These are phyloP conservation scores for Ustilago curta DNA, from an alignment of 1,284 basidiomycete genomes.

Conservation along the genomic window DNA sequence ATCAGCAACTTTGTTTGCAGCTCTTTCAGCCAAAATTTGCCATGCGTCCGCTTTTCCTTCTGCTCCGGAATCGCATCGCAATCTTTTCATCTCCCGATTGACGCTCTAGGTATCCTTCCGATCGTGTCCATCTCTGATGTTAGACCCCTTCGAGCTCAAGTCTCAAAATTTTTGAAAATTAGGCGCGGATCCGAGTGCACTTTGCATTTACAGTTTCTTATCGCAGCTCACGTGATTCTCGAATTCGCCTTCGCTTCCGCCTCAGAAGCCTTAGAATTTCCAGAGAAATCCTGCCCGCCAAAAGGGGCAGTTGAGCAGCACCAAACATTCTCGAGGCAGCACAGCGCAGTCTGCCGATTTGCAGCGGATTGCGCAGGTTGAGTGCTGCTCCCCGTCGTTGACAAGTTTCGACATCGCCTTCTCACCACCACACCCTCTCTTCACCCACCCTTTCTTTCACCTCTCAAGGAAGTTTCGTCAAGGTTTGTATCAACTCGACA, in stretches of 20 bases:
- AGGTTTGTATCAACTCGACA: slow-evolving; percentile 34
- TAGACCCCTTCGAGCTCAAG: not conserved
- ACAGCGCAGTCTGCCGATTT: too few species aligned
- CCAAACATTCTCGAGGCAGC: too few species aligned
- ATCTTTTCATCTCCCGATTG: slow-evolving; percentile 4
- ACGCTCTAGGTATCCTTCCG: too few species aligned
- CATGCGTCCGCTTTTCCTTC: too few species aligned
- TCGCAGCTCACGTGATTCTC: not conserved
- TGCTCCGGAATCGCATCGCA: not conserved
- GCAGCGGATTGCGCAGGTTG: too few species aligned
- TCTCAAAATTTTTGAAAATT: too few species aligned
- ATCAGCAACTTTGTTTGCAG: not conserved
- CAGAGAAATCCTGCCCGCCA: too few species aligned
- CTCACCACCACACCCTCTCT: slow-evolving; percentile 39
- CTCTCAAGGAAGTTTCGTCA: slow-evolving; percentile 35
- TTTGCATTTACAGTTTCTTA: not conserved
- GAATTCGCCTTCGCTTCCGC: too few species aligned
- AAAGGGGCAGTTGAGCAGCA: too few species aligned
- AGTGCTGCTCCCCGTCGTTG: slow-evolving; percentile 11
- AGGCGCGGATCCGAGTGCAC: not conserved
- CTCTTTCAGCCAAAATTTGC: slow-evolving; percentile 5
- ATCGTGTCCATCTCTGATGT: too few species aligned
- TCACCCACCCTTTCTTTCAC: slow-evolving; percentile 35
- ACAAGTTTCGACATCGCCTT: slow-evolving; percentile 10
- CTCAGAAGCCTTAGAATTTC: not conserved